Evolutionary conservation across 2,329 filamentous ascomycete species (phyloP).

Genomic region (Ambrosiella beaveri): DNA sequence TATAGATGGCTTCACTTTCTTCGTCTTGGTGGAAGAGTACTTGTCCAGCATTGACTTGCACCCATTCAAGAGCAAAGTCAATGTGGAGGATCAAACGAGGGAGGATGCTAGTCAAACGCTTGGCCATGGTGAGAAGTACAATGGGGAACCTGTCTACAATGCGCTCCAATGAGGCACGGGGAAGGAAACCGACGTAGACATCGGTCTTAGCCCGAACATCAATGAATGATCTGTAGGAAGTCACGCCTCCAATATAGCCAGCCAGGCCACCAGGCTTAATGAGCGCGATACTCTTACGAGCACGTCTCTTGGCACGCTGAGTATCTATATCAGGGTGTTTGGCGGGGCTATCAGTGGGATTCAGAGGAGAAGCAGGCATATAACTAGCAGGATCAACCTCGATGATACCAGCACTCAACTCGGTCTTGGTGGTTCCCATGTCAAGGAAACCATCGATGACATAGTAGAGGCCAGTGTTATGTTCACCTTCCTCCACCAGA

Average conservation of each 20-base stretch:
- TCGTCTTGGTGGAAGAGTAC: conserved; percentile 87
- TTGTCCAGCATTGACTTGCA: conserved; percentile 88
- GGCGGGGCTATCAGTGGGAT: not conserved
- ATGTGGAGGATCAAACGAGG: conserved; percentile 87
- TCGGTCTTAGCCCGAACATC: conserved; percentile 96
- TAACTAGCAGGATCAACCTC: conserved; percentile 13
- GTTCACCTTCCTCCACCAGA: conserved; percentile 86
- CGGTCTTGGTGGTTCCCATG: conserved; percentile 28
- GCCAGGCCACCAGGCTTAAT: conserved; percentile 90
- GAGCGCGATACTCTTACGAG: conserved; percentile 59
- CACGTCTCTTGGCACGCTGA: conserved; percentile 29
- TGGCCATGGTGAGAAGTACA: conserved; percentile 87
- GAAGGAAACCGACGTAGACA: conserved; percentile 91
- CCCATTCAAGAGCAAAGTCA: conserved; percentile 95
- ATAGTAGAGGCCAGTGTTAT: conserved; percentile 94
- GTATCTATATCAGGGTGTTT: conserved; percentile 16
- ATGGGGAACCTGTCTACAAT: conserved; percentile 89
- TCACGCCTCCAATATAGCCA: conserved; percentile 86
- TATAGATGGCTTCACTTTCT: conserved; percentile 95
- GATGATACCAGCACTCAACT: conserved; percentile 6
- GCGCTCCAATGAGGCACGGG: conserved; percentile 66
- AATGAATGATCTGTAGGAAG: conserved; percentile 88
- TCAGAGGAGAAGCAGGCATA: not conserved
- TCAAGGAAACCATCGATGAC: conserved; percentile 95
- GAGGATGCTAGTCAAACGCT: conserved; percentile 74